phyloP scores from a whole-genome alignment of 176 grass and related monocot species.

The Aechmea fasciata region DNA sequence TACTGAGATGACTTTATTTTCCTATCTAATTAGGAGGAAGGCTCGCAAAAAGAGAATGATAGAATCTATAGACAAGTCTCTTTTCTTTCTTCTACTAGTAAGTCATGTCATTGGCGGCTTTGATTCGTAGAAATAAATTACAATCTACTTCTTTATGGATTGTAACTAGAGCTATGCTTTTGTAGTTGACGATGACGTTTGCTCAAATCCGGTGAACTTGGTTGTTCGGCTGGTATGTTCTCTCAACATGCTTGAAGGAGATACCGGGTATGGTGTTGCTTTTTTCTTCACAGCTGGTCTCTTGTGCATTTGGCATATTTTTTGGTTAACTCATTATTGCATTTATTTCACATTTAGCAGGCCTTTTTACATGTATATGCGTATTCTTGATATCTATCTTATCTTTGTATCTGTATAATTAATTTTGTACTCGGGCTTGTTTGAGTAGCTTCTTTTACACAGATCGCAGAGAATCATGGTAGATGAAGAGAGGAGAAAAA shows the following conservation, averaged over 20 bases:
- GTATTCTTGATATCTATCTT: background rate
- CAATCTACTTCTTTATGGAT: background rate
- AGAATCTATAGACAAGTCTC: constrained; percentile 67
- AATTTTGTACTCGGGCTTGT: no score
- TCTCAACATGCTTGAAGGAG: constrained; percentile 92
- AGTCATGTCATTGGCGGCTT: constrained; percentile 10
- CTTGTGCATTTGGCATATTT: background rate
- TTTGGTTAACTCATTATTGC: background rate
- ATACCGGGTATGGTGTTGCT: constrained; percentile 64
- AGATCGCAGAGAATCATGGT: background rate
- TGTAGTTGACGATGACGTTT: constrained; percentile 25
- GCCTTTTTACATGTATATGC: background rate
- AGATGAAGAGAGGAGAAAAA: background rate
- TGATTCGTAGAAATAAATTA: background rate
- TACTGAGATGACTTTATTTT: constrained; percentile 6
- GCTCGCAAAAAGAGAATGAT: constrained; percentile 18
- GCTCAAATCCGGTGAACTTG: constrained; percentile 26
- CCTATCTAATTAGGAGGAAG: constrained; percentile 28
- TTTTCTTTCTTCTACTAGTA: constrained; percentile 62
- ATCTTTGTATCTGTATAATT: background rate
- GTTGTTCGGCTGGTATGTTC: constrained; percentile 60
- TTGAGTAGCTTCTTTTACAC: background rate
- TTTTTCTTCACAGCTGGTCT: background rate
- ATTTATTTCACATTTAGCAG: background rate
- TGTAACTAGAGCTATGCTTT: constrained; percentile 1